These are phyloP conservation scores for Sordariomycetes sp. DNA, from an alignment of 2,329 filamentous ascomycete genomes.

Conservation along the genomic window DNA sequence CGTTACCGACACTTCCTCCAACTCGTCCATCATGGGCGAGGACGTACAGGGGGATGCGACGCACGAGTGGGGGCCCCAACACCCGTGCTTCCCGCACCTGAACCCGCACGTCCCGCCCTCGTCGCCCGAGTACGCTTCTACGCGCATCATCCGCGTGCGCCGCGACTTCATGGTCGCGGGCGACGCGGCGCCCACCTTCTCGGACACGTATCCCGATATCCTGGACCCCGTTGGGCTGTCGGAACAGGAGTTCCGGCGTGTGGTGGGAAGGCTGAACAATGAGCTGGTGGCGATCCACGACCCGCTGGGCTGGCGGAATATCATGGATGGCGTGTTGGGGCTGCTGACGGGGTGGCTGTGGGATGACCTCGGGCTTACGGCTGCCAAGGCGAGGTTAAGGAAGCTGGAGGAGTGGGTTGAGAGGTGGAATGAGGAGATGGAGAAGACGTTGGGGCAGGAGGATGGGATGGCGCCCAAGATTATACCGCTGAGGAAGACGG, in stretches of 20 bases:
- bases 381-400: conserved; percentile 57
- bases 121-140: conserved; percentile 61
- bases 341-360: conserved; percentile 84
- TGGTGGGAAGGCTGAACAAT: conserved; percentile 73
- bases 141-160: conserved; percentile 80
- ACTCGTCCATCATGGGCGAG: conserved; percentile 50
- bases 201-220: conserved; percentile 92
- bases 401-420: conserved; percentile 72
- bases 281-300: conserved; percentile 67
- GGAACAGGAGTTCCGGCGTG: conserved; percentile 72
- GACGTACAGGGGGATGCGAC: conserved; percentile 51
- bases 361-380: conserved; percentile 76
- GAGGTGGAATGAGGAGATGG: conserved; percentile 68
- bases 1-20: conserved; percentile 32
- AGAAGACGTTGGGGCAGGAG: conserved; percentile 36
- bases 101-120: conserved; percentile 79
- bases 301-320: conserved; percentile 63
- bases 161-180: conserved; percentile 86
- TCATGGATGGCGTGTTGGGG: conserved; percentile 67
- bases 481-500: conserved; percentile 67
- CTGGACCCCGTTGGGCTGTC: conserved; percentile 69
- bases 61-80: conserved; percentile 81
- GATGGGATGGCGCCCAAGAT: conserved; percentile 52
- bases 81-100: conserved; percentile 87
- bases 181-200: conserved; percentile 85